Percentiles rank a stretch among this genome's conserved stretches.
phyloP scores from a whole-genome alignment of 2,329 filamentous ascomycete genomes.

The Aureobasidium sp. region DNA sequence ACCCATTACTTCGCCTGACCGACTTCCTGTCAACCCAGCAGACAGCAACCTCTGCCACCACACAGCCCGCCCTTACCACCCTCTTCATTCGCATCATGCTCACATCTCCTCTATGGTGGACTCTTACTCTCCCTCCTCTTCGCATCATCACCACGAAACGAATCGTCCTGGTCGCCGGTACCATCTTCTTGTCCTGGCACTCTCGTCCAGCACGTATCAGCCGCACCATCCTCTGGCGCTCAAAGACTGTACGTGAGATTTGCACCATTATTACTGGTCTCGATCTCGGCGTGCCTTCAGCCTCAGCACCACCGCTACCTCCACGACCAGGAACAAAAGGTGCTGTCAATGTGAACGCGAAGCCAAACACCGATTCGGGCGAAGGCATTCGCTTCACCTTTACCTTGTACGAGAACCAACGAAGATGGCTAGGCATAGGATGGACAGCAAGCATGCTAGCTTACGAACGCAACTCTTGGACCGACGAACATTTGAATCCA shows the following conservation, averaged over 20 bases:
- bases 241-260: conserved; percentile 60
- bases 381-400: conserved; percentile 93
- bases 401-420: conserved; percentile 91
- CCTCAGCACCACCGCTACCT: conserved; percentile 30
- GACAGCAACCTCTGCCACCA: conserved; percentile 87
- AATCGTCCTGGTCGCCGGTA: conserved; percentile 77
- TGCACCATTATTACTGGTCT: conserved; percentile 73
- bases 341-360: conserved; percentile 33
- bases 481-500: conserved; percentile 84
- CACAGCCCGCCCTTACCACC: conserved; percentile 77
- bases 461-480: conserved; percentile 86
- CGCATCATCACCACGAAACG: conserved; percentile 80
- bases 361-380: conserved; percentile 33
- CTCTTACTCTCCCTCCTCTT: conserved; percentile 72
- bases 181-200: conserved; percentile 83
- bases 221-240: conserved; percentile 84
- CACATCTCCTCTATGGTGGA: conserved; percentile 80
- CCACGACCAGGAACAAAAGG: conserved; percentile 37
- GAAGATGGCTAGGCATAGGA: conserved; percentile 86
- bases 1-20: conserved; percentile 79
- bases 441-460: conserved; percentile 90
- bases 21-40: conserved; percentile 80
- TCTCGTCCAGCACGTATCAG: conserved; percentile 77
- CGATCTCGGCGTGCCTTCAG: conserved; percentile 49
- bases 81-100: conserved; percentile 84